Percentiles rank a stretch among this genome's conserved stretches.
Evolutionary conservation across 2,329 filamentous ascomycete species (phyloP).

Genomic region (Ceratocystis cubensis): DNA sequence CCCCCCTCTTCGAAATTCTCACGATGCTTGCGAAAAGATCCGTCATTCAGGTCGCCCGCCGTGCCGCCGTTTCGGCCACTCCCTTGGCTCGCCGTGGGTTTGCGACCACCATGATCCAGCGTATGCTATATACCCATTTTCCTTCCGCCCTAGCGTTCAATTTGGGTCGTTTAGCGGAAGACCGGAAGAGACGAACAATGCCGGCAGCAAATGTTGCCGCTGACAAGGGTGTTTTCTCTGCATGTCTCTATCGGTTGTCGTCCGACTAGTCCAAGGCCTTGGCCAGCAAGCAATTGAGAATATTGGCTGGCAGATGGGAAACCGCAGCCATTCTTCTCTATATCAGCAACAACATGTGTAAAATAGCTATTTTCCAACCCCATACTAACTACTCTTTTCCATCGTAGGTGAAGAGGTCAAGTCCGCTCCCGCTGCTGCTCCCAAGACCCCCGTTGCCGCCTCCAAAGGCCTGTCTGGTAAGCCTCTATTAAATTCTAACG

Average conservation of each 20-base stretch:
- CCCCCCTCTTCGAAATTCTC: slow-evolving; percentile 21
- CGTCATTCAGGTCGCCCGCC: slow-evolving; percentile 47
- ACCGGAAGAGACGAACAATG: not conserved
- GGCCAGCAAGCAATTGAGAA: not conserved
- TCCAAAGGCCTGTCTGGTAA: slow-evolving; percentile 39
- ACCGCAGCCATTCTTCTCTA: not conserved
- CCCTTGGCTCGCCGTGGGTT: slow-evolving; percentile 47
- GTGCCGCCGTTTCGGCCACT: slow-evolving; percentile 35
- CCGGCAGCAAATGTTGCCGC: not conserved
- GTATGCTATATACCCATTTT: slow-evolving; percentile 33
- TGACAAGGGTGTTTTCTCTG: not conserved
- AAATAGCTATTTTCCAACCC: not conserved
- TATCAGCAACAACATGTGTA: not conserved
- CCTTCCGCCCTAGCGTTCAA: slow-evolving; percentile 6
- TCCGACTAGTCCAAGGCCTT: not conserved
- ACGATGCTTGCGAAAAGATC: slow-evolving; percentile 54
- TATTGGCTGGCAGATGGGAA: not conserved
- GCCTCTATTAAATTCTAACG: slow-evolving; percentile 22
- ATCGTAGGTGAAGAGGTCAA: slow-evolving; percentile 23
- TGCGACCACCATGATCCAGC: slow-evolving; percentile 46
- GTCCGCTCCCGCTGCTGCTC: slow-evolving; percentile 18
- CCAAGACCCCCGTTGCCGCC: slow-evolving; percentile 33
- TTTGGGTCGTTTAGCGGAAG: not conserved
- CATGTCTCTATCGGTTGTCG: not conserved
- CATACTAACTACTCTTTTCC: not conserved